phyloP scores from a whole-genome alignment of 2,329 filamentous ascomycete species.

The Aureobasidium melanogenum region DNA sequence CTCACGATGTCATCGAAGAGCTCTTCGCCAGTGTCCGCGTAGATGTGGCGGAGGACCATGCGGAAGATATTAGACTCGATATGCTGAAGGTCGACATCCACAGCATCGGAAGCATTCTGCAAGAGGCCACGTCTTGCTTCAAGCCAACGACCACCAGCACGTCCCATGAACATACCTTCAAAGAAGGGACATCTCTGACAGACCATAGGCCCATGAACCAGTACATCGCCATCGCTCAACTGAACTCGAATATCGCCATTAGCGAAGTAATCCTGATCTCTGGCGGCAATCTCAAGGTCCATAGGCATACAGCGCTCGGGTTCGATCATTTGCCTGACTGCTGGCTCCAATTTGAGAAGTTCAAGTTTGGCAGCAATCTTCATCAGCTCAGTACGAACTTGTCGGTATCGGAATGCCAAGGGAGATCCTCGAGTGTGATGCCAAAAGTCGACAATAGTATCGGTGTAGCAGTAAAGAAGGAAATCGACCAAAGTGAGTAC shows the following conservation, averaged over 20 bases:
- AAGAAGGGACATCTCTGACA: conserved; percentile 90
- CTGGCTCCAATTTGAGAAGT: conserved; percentile 63
- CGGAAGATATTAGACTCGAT: conserved; percentile 64
- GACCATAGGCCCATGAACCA: conserved; percentile 68
- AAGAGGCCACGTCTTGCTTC: conserved; percentile 51
- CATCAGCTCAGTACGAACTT: conserved; percentile 80
- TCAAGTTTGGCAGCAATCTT: conserved; percentile 65
- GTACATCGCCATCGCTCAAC: conserved; percentile 59
- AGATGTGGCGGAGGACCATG: conserved; percentile 72
- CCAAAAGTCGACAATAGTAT: conserved; percentile 77
- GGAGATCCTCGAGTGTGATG: conserved; percentile 61
- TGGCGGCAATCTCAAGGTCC: conserved; percentile 63
- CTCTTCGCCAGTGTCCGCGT: conserved; percentile 70
- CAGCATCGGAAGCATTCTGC: conserved; percentile 36
- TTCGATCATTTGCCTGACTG: conserved; percentile 64
- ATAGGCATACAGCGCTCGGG: conserved; percentile 54
- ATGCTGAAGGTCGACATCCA: conserved; percentile 76
- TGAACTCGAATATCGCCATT: conserved; percentile 74
- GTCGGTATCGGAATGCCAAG: conserved; percentile 64
- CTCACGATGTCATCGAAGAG: conserved; percentile 71
- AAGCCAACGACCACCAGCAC: conserved; percentile 78
- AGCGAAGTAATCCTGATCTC: conserved; percentile 62
- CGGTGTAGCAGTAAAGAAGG: conserved; percentile 71
- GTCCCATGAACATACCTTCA: conserved; percentile 78
- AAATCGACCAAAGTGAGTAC: conserved; percentile 72